Evolutionary conservation across 2,329 filamentous ascomycete species (phyloP), one percentile per base, ranked within the genome.

Genomic region (Ophiostoma australiae): DNA sequence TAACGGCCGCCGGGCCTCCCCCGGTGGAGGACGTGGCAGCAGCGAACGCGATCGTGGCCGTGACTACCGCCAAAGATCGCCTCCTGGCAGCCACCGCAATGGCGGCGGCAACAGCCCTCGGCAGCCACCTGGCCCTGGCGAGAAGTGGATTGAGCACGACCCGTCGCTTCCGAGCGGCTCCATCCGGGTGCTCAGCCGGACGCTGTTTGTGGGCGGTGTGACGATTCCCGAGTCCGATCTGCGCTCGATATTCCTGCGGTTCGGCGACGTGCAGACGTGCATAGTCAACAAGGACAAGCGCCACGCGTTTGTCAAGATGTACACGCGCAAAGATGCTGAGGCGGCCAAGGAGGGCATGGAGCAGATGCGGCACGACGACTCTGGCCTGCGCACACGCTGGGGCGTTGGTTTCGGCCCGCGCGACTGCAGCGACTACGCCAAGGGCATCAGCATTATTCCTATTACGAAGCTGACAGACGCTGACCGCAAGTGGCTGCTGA

Each of bases 281-380:
- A 99, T 99, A 75, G 94, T 97, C 75, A 98, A 99, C 82, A 91
- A 93, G 77, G 95, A 99, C 78, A 99, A 98, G 82, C 91, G 95
- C 23, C 95, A 99, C 80, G 95, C 95, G 6, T 99, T 99, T 79
- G 94, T 99, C 77, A 99, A 99, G 82, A 99, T 99, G 95, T 87
- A 95, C 75, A 95, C 88, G 74, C 92, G 96, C 52, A 86, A 88
- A 73, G 93, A 97, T 80, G 94, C 95, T 17, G 86, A 97, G 72
- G 83, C 80, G 73, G 95, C 95, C 69, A 96, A 96, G 78, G 87
- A 91, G 52, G 92, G 89, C 69, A 97, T 98, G 89, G 94, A 97
- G 79, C 89, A 89, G 69, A 87, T 89, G 73, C 88, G 91, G 74
- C 48, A 65, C 23, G 85, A 90, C 5, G 90, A 92, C 69, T 86